Base-by-base conservation (phyloP, 176 grass and related monocot genomes). In the Alloteropsis semialata region DNA sequence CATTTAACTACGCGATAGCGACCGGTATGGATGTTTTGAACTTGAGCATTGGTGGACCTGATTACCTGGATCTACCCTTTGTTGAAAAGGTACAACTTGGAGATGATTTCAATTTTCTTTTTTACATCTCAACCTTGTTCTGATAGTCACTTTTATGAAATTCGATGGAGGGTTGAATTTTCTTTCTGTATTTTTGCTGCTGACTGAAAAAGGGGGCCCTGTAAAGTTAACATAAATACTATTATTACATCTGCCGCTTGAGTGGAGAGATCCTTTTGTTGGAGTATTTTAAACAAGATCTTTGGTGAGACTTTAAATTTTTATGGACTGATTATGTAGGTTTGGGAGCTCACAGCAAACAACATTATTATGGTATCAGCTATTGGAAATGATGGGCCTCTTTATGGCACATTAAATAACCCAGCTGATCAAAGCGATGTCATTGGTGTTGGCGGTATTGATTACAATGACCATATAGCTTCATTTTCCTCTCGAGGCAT, bases 311-410 rank as follows among this genome's bases (percentile, higher is more conserved):
- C 45, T 83, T 81, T 3, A 36, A 69, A 29, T 54, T 75, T 22
- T 81, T 28, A 64, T 77, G 13, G 65, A 69, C 72, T 81, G 48
- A 9, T 61, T 76, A 58, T 92, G 77, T 84, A 98, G 96, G 91
- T 98, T 37, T 98, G 96, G 96, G 96, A 98, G 89, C 88, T 98
- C 58, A 98, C 96, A 17, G 96, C 96, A 76, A 98, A 93, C 84
- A 98, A 98, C 73, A 95, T 95, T 79, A 98, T 98, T 70, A 98
- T 98, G 96, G 92, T 98, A 56, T 98, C 96, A 82, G 96, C 96
- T 74, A 98, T 98, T 86, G 96, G 96, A 81, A 98, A 98, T 81
- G 96, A 98, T 82, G 96, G 96, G 67, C 96, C 96, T 69, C 85
- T 98, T 60, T 98, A 98, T 88, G 96, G 96, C 66, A 98, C 96